Evolutionary conservation across 768 basidiomycete genomes (phyloP).

Genomic region (Suillus fuscotomentosus): DNA sequence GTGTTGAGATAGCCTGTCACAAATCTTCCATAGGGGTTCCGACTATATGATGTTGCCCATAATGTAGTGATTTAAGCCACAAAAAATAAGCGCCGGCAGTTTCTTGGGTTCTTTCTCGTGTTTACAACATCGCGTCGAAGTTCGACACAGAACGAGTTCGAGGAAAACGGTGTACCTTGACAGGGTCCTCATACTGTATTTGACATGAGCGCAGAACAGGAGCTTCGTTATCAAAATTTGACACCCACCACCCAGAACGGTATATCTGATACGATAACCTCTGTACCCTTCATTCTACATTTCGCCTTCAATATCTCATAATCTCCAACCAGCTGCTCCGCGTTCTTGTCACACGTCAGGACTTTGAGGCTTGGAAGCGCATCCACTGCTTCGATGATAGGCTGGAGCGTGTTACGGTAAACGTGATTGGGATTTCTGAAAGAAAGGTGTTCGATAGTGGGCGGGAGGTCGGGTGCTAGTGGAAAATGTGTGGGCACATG

Average conservation of each 20-base stretch:
- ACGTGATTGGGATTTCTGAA: conserved; percentile 23
- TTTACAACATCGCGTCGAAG: conserved; percentile 34
- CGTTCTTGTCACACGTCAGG: conserved; percentile 35
- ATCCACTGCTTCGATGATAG: conserved; percentile 31
- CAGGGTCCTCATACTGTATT: conserved; percentile 38
- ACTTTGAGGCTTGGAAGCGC: conserved; percentile 33
- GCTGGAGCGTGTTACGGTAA: conserved; percentile 20
- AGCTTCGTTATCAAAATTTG: neutral
- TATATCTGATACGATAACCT: conserved; percentile 23
- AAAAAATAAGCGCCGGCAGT: neutral
- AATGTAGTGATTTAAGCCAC: neutral
- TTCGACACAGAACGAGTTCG: conserved; percentile 37
- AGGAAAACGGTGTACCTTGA: conserved; percentile 35
- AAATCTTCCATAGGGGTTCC: neutral
- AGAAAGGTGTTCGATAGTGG: conserved; percentile 39
- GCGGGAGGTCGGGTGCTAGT: conserved; percentile 32
- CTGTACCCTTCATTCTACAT: conserved; percentile 28
- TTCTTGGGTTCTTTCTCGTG: neutral
- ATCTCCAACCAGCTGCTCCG: conserved; percentile 12
- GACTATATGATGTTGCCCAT: neutral
- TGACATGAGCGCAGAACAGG: neutral
- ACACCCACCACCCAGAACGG: conserved; percentile 38
- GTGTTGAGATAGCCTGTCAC: too few relatives aligned
- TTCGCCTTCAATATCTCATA: conserved; percentile 23
- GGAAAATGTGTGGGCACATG: conserved; percentile 33